Base-by-base conservation (phyloP, 495 filamentous ascomycete genomes). In the Neurospora sublineolata region DNA sequence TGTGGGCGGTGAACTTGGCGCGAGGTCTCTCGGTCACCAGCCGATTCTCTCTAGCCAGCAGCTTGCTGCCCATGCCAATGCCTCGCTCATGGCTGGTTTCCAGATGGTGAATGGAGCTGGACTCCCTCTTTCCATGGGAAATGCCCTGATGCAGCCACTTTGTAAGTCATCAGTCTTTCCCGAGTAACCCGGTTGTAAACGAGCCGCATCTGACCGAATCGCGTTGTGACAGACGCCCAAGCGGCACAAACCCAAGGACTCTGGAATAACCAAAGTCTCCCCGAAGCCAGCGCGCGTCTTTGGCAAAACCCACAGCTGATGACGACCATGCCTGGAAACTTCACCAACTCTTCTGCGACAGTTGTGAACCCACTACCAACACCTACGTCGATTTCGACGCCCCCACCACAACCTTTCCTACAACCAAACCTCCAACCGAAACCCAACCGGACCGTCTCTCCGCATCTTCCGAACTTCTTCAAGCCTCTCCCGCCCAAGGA, bases 401-500 rank as follows among this genome's bases (percentile, higher is more conserved):
- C 52, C 30, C 52, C 52, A 36, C 27, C 52, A 64, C 52, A 64
- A 9, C 52, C 52, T 33, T 64, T 64, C 27, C 2, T 64, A 3
- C 52, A 64, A 64, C 52, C 52, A 18, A 64, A 64, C 52, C 52
- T 64, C 27, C 52, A 64, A 36, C 52, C 52, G 23, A 64, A 64
- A 64, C 52, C 52, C 52, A 79, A 27, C 72, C 77, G 4, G 78
- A 81, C 70, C 72, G 72, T 1, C 71, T 74, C 64, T 69, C 52
- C 73, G 38, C 75, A 82, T 68, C 80, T 93, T 11, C 92, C 92
- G 2, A 83, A 84, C 37, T 97, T 92, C 77, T 88, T 95, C 77
- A 88, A 91, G 75, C 88, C 91, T 33, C 84, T 94, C 3, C 85
- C 93, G 1, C 77, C 84, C 6, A 87, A 88, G 67, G 87, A 94